phyloP scores from a whole-genome alignment of 106 monocot species.

The Dendrobium catenatum region DNA sequence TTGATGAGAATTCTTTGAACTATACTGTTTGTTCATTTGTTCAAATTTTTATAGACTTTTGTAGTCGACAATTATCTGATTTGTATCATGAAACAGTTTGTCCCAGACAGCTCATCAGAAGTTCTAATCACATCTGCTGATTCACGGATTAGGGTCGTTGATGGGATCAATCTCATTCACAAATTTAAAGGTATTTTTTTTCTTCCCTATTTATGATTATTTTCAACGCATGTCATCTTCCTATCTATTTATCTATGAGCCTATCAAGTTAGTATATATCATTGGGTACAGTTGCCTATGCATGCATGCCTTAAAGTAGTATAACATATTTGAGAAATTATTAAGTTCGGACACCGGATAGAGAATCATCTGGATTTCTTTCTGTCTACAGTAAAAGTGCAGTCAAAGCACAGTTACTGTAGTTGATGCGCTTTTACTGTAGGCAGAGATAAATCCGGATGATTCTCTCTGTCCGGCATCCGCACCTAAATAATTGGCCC shows the following conservation, averaged over 20 bases:
- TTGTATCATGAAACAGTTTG: conserved; percentile 51
- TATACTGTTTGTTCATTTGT: no score
- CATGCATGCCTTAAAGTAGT: not conserved
- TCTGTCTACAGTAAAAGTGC: no score
- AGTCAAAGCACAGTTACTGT: no score
- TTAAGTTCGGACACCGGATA: no score
- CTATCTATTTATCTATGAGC: not conserved
- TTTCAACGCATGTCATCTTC: not conserved
- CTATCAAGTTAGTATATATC: not conserved
- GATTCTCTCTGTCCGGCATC: no score
- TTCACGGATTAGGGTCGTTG: conserved; percentile 81
- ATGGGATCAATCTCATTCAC: conserved; percentile 70
- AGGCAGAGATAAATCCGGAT: no score
- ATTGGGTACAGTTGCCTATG: not conserved
- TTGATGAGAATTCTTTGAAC: no score
- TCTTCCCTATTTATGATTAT: not conserved
- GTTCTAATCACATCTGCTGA: conserved; percentile 91
- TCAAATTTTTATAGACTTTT: no score
- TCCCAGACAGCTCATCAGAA: conserved; percentile 73
- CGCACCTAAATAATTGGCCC: no score
- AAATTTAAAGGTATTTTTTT: conserved; percentile 70
- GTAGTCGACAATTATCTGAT: not conserved
- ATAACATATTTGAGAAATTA: not conserved
- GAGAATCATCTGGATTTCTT: no score
- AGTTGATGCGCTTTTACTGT: no score